These are phyloP conservation scores for Saprolegnia diclina DNA, from an alignment of 352 stramenopile species.

Conservation along the genomic window DNA sequence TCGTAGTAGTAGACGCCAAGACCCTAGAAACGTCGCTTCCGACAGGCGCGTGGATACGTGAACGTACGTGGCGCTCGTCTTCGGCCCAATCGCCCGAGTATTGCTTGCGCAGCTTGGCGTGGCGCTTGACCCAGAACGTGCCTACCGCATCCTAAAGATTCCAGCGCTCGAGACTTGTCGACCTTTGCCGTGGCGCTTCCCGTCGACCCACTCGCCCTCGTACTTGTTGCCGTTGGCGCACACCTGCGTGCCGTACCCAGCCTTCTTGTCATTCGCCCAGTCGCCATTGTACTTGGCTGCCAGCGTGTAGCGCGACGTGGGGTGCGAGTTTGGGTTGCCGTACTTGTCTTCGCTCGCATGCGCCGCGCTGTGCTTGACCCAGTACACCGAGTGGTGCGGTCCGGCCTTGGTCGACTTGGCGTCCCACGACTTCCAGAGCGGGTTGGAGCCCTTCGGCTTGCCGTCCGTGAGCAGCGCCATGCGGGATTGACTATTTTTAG, in stretches of 20 bases:
- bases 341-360: conserved; percentile 29
- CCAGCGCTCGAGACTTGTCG: not conserved
- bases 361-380: conserved; percentile 38
- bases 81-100: conserved; percentile 76
- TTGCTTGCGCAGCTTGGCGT: conserved; percentile 67
- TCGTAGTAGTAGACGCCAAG: conserved; percentile 78
- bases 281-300: conserved; percentile 88
- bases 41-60: not conserved
- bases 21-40: conserved; percentile 30
- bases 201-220: conserved; percentile 77
- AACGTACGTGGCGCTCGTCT: conserved; percentile 47
- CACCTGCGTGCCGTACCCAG: conserved; percentile 86
- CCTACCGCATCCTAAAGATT: conserved; percentile 15
- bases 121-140: conserved; percentile 76
- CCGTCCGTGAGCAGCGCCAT: not conserved
- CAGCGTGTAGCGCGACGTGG: conserved; percentile 44
- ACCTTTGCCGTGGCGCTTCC: conserved; percentile 71
- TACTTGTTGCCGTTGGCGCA: conserved; percentile 90
- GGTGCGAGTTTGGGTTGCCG: conserved; percentile 27
- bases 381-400: conserved; percentile 72
- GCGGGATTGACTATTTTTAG: too few relatives aligned
- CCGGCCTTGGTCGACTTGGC: conserved; percentile 55
- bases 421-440: conserved; percentile 28
- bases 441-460: conserved; percentile 1
- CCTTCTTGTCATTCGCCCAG: conserved; percentile 90